Evolutionary conservation across 129 eudicot species (phyloP).

Genomic region (Tagetes patula): DNA sequence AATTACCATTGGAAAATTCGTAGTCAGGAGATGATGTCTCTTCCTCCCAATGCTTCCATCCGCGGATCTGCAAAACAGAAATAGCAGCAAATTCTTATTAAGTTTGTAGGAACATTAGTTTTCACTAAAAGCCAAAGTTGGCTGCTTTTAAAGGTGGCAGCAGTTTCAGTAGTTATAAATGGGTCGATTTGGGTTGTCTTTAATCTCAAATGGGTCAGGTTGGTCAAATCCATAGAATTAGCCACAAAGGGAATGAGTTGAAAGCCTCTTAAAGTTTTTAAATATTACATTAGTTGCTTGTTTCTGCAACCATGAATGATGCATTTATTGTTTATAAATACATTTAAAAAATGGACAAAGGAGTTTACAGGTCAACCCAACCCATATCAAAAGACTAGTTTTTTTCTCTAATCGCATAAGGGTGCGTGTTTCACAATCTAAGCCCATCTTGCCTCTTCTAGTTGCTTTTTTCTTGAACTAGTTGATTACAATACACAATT

Average conservation of each 20-base stretch:
- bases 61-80: conserved; percentile 56
- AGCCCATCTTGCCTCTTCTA: neutral
- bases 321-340: neutral
- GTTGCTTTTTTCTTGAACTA: neutral
- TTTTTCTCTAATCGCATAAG: neutral
- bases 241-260: neutral
- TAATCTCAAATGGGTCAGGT: neutral
- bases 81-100: conserved; percentile 13
- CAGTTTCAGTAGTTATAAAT: neutral
- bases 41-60: conserved; percentile 87
- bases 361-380: neutral
- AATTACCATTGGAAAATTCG: conserved; percentile 71
- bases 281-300: neutral
- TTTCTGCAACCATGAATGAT: neutral
- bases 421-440: too few relatives aligned
- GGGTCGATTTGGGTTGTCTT: neutral
- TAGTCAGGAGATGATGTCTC: conserved; percentile 72
- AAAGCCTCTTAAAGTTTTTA: neutral
- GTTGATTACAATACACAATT: neutral
- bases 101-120: neutral
- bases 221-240: neutral
- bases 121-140: conserved; percentile 11
- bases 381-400: neutral
- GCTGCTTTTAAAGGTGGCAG: neutral
- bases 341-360: neutral